Evolutionary conservation across 805 yeast species (phyloP).

Genomic region (Myxozyma nipponensis): DNA sequence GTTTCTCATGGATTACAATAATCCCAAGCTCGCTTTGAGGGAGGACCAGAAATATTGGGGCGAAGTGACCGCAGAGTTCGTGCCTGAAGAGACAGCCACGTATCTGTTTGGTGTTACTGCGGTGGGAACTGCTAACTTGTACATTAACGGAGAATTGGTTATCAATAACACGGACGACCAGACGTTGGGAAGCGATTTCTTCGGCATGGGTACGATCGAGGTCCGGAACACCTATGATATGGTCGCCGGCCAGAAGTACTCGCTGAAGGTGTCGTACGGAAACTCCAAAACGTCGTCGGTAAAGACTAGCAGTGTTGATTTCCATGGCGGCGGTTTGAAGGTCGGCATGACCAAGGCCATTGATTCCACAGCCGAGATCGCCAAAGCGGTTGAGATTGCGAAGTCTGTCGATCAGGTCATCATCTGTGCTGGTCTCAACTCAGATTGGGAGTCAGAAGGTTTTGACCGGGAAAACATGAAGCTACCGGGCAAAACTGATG

Average conservation of each 20-base stretch:
- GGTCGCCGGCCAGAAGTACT: constrained; percentile 46
- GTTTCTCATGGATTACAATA: constrained; percentile 11
- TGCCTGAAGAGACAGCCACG: constrained; percentile 47
- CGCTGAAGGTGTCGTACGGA: constrained; percentile 50
- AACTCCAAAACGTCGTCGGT: constrained; percentile 42
- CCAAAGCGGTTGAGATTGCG: constrained; percentile 48
- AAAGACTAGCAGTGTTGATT: background rate
- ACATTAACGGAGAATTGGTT: constrained; percentile 49
- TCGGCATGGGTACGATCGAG: constrained; percentile 54
- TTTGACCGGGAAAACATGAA: constrained; percentile 51
- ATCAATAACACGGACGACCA: constrained; percentile 57
- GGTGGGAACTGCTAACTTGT: constrained; percentile 54
- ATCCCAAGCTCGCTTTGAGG: constrained; percentile 4
- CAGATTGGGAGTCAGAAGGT: constrained; percentile 61
- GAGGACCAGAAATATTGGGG: constrained; percentile 39
- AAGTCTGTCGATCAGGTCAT: constrained; percentile 51
- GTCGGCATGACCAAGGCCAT: constrained; percentile 1
- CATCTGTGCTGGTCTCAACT: constrained; percentile 49
- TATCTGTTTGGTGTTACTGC: constrained; percentile 53
- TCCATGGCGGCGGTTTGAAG: constrained; percentile 8
- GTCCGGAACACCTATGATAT: constrained; percentile 41
- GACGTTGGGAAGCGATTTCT: constrained; percentile 48
- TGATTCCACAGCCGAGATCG: constrained; percentile 11
- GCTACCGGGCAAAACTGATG: constrained; percentile 48
- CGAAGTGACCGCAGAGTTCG: constrained; percentile 44